These are phyloP conservation scores for Hypoxylon subgilvum DNA, from an alignment of 495 filamentous ascomycete genomes.

Conservation along the genomic window DNA sequence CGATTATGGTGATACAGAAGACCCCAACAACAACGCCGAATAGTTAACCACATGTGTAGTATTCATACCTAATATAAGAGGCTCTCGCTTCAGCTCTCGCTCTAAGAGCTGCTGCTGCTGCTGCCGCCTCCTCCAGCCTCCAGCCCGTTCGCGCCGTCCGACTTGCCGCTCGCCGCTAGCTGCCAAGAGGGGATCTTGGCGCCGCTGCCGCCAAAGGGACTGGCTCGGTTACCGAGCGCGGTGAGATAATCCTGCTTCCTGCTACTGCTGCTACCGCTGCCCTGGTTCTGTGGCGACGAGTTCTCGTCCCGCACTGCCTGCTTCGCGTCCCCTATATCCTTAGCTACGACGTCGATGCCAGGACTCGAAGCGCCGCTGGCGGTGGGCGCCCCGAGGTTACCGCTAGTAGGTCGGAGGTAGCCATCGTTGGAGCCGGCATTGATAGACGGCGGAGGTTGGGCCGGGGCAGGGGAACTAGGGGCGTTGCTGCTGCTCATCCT, in stretches of 20 bases:
- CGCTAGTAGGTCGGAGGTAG: conserved; percentile 49
- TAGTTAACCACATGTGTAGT: too few species aligned
- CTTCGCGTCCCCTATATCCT: conserved; percentile 36
- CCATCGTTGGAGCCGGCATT: conserved; percentile 38
- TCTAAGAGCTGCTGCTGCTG: conserved; percentile 29
- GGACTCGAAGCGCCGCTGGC: conserved; percentile 36
- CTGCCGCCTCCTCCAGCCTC: conserved; percentile 19
- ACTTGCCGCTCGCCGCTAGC: conserved; percentile 70
- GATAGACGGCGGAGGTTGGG: conserved; percentile 30
- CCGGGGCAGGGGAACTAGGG: conserved; percentile 40
- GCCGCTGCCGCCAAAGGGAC: conserved; percentile 42
- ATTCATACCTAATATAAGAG: too few species aligned
- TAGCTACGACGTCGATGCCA: conserved; percentile 40
- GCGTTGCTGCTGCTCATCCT: conserved; percentile 65
- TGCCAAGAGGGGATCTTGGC: conserved; percentile 86
- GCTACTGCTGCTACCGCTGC: conserved; percentile 34
- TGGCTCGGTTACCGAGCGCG: conserved; percentile 42
- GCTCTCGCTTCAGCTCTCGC: too few species aligned
- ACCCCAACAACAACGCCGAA: too few species aligned
- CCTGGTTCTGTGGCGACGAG: conserved; percentile 39
- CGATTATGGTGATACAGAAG: too few species aligned
- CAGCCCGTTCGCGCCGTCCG: conserved; percentile 28
- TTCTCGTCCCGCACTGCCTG: conserved; percentile 29
- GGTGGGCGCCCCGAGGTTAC: conserved; percentile 31
- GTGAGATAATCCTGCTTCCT: conserved; percentile 46